phyloP scores from a whole-genome alignment of 2,329 filamentous ascomycete genomes.

The Simplicillium aogashimaense region DNA sequence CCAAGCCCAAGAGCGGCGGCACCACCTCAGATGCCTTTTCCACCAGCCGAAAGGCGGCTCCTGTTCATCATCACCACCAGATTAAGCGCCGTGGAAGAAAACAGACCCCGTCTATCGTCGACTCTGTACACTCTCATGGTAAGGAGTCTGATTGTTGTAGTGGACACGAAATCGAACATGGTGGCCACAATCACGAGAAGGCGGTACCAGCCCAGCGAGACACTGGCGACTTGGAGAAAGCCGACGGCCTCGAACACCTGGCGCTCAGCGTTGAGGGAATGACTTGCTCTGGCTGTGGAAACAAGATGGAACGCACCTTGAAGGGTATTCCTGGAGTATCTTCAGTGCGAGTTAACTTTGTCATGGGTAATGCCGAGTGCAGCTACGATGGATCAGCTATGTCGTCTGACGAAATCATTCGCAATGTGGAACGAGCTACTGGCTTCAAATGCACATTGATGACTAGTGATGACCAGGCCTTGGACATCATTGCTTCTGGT shows the following conservation, averaged over 20 bases:
- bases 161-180: conserved; percentile 3
- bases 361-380: conserved; percentile 25
- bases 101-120: conserved; percentile 3
- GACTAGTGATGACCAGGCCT: conserved; percentile 14
- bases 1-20: not conserved
- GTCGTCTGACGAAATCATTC: conserved; percentile 17
- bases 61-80: conserved; percentile 12
- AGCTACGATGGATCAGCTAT: conserved; percentile 13
- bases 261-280: conserved; percentile 21
- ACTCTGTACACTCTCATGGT: conserved; percentile 2
- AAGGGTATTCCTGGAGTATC: conserved; percentile 16
- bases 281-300: conserved; percentile 25
- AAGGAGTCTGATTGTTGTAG: conserved; percentile 7
- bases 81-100: conserved; percentile 12
- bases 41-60: not conserved
- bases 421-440: conserved; percentile 14
- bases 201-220: not conserved
- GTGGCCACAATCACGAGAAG: not conserved
- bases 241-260: conserved; percentile 14
- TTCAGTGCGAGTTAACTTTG: conserved; percentile 24
- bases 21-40: not conserved
- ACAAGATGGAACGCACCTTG: conserved; percentile 21
- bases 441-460: conserved; percentile 19
- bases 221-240: conserved; percentile 15
- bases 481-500: conserved; percentile 17